Conservation (phyloP, 768 basidiomycete genomes). For the Hypholoma fasciculare region DNA sequence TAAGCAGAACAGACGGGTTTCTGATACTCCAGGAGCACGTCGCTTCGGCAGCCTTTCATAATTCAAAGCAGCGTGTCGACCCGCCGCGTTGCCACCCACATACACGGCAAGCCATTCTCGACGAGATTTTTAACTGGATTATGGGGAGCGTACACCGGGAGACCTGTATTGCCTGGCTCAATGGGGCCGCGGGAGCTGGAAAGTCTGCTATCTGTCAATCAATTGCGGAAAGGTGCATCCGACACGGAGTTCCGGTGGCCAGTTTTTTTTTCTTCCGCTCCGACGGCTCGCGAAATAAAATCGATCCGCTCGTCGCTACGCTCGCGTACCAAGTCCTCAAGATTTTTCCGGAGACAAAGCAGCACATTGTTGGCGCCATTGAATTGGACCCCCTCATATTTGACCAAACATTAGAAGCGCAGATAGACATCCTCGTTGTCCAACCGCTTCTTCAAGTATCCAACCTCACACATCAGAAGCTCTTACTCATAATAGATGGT, state of each 20-base stretch:
- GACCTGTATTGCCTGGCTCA: constrained; percentile 15
- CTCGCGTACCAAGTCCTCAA: constrained; percentile 25
- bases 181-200: constrained; percentile 21
- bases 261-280: constrained; percentile 36
- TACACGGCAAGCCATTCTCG: not conserved
- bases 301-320: constrained; percentile 26
- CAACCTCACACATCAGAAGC: not conserved
- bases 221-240: constrained; percentile 20
- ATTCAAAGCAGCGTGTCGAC: not conserved
- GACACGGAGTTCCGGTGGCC: constrained; percentile 15
- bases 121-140: not conserved
- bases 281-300: constrained; percentile 23
- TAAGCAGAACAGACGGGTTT: too few species aligned
- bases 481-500: constrained; percentile 16
- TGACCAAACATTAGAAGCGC: not conserved
- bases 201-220: constrained; percentile 24
- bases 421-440: not conserved
- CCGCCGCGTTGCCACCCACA: not conserved
- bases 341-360: constrained; percentile 5
- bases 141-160: too few species aligned
- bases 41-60: not conserved
- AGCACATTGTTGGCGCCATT: constrained; percentile 11
- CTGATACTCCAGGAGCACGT: too few species aligned
- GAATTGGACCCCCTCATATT: not conserved
- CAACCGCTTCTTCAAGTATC: not conserved